phyloP scores from a whole-genome alignment of 805 yeast species.

The Ogataea henricii region DNA sequence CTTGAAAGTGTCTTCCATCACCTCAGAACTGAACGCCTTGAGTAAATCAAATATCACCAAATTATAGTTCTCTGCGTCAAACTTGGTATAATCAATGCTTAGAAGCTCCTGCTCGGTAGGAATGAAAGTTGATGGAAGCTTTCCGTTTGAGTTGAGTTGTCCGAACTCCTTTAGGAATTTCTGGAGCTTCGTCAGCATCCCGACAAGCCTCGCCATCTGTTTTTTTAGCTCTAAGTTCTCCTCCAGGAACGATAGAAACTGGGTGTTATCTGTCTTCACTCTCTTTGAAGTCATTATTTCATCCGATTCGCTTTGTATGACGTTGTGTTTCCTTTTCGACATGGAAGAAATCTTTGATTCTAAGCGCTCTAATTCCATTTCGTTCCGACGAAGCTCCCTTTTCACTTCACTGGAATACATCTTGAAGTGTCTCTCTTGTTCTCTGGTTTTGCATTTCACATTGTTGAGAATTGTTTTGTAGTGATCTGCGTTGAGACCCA shows the following conservation, averaged over 20 bases:
- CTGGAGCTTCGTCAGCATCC: slow-evolving; percentile 14
- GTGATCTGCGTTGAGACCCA: slow-evolving; percentile 14
- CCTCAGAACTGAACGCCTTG: slow-evolving; percentile 20
- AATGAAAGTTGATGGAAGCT: slow-evolving; percentile 17
- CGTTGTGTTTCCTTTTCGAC: slow-evolving; percentile 9
- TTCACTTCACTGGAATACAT: slow-evolving; percentile 22
- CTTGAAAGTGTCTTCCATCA: slow-evolving; percentile 31
- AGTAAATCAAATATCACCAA: slow-evolving; percentile 19
- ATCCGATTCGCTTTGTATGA: neutral
- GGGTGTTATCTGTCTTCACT: slow-evolving; percentile 13
- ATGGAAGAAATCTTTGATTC: slow-evolving; percentile 13
- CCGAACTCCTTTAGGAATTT: slow-evolving; percentile 15
- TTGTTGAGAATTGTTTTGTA: slow-evolving; percentile 17
- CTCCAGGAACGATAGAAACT: slow-evolving; percentile 16
- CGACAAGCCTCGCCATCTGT: slow-evolving; percentile 13
- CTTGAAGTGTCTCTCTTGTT: slow-evolving; percentile 22
- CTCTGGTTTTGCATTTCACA: slow-evolving; percentile 15
- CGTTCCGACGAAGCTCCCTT: slow-evolving; percentile 24
- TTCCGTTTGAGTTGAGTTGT: slow-evolving; percentile 10
- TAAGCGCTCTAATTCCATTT: slow-evolving; percentile 20
- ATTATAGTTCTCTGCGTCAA: slow-evolving; percentile 22
- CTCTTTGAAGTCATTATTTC: neutral
- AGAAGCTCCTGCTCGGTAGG: slow-evolving; percentile 22
- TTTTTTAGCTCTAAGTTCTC: slow-evolving; percentile 18
- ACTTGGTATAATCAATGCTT: slow-evolving; percentile 13